phyloP scores from a whole-genome alignment of 352 stramenopile genomes.

The Globisporangium parvum region DNA sequence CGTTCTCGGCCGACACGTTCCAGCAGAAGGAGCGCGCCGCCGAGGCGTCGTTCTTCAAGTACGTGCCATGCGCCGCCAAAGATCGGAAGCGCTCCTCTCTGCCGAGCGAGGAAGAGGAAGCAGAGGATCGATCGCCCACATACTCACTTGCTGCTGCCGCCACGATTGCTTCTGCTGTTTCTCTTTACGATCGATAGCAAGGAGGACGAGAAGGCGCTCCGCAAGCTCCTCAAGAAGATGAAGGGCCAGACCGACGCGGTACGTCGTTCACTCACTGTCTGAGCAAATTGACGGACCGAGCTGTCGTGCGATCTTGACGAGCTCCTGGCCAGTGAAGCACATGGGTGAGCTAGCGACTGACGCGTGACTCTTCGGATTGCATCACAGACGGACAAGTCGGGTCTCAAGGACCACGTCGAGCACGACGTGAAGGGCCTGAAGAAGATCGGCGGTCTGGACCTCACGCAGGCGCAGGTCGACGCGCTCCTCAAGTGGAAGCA shows the following conservation, averaged over 20 bases:
- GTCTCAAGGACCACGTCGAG: constrained; percentile 64
- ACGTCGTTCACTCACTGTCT: constrained; percentile 1
- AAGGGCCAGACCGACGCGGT: constrained; percentile 73
- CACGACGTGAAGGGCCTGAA: constrained; percentile 74
- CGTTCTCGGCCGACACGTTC: constrained; percentile 37
- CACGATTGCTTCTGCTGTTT: background rate
- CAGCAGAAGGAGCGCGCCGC: constrained; percentile 73
- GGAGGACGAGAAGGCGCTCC: constrained; percentile 80
- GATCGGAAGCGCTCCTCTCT: background rate
- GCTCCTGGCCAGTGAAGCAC: background rate
- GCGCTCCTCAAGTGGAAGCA: constrained; percentile 89
- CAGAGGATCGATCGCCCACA: background rate
- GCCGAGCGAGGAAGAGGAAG: background rate
- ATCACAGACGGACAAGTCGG: constrained; percentile 36
- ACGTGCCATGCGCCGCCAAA: constrained; percentile 13
- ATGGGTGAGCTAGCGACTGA: background rate
- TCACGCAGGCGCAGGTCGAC: constrained; percentile 62
- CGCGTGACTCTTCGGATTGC: background rate
- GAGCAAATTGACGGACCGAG: background rate
- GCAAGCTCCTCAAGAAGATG: constrained; percentile 85
- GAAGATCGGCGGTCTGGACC: constrained; percentile 52
- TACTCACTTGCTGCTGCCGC: background rate
- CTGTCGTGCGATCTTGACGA: too few species aligned
- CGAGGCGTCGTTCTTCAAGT: constrained; percentile 85
- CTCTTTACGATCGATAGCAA: constrained; percentile 40